These are phyloP conservation scores for Penicillium capsulatum DNA, from an alignment of 2,329 filamentous ascomycete genomes.

Conservation along the genomic window DNA sequence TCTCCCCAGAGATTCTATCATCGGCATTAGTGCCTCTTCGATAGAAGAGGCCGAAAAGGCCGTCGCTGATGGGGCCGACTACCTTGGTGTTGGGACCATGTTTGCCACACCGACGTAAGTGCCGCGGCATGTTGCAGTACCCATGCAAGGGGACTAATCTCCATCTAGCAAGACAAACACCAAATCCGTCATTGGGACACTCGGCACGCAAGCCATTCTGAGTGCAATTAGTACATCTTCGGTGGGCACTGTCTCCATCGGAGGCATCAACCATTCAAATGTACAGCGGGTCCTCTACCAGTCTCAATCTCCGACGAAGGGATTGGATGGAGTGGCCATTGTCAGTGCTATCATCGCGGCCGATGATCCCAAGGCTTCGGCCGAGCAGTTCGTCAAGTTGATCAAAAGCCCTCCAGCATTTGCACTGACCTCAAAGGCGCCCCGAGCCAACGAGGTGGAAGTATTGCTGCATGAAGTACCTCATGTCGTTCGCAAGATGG, in stretches of 20 bases:
- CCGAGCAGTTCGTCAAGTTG: conserved; percentile 56
- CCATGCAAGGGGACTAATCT: conserved; percentile 6
- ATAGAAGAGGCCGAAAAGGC: conserved; percentile 68
- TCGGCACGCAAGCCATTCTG: conserved; percentile 66
- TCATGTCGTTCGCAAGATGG: conserved; percentile 57
- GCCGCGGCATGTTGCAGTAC: background rate
- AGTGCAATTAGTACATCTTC: conserved; percentile 50
- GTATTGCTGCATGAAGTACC: conserved; percentile 37
- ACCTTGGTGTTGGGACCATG: conserved; percentile 85
- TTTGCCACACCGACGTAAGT: conserved; percentile 76
- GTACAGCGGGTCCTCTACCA: conserved; percentile 70
- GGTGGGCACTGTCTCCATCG: conserved; percentile 70
- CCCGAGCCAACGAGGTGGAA: conserved; percentile 26
- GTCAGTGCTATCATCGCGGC: conserved; percentile 85
- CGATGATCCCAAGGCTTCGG: conserved; percentile 59
- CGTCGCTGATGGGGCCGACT: conserved; percentile 73
- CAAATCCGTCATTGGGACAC: conserved; percentile 72
- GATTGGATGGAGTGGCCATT: conserved; percentile 76
- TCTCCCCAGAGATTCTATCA: conserved; percentile 72
- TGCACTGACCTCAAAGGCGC: conserved; percentile 27
- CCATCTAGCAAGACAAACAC: conserved; percentile 71
- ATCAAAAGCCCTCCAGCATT: conserved; percentile 45
- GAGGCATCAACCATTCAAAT: conserved; percentile 77
- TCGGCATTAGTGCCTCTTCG: conserved; percentile 81
- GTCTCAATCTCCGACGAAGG: conserved; percentile 54